Conservation (phyloP, 176 grass and related monocot species). For the Cocos nucifera region DNA sequence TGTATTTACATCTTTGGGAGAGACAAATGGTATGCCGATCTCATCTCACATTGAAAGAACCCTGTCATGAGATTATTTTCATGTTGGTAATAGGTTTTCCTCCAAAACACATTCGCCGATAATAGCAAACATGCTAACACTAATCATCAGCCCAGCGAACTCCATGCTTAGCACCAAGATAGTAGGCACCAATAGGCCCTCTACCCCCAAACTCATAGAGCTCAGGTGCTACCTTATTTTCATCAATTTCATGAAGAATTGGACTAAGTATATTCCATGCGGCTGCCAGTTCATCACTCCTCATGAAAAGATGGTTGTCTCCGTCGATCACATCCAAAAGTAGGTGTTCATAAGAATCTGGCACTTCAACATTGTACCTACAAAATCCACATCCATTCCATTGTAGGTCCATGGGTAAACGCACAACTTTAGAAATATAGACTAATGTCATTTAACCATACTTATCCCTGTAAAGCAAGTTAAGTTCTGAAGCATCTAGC, state of each 20-base stretch:
- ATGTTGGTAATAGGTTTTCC: no score
- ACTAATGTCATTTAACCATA: slow-evolving; percentile 15
- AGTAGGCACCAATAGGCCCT: slow-evolving; percentile 80
- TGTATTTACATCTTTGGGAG: no score
- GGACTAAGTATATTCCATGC: slow-evolving; percentile 75
- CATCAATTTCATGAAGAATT: slow-evolving; percentile 60
- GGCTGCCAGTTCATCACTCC: slow-evolving; percentile 78
- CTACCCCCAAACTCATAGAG: slow-evolving; percentile 67
- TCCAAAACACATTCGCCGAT: no score
- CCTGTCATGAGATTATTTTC: no score
- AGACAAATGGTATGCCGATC: no score
- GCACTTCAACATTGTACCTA: slow-evolving; percentile 76
- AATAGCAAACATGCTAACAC: no score
- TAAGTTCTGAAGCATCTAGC: slow-evolving; percentile 88
- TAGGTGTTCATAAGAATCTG: slow-evolving; percentile 94
- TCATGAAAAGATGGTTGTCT: slow-evolving; percentile 90
- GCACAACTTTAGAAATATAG: neutral
- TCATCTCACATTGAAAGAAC: no score
- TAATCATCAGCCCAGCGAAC: slow-evolving; percentile 79
- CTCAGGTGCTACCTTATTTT: slow-evolving; percentile 62
- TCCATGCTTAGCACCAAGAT: slow-evolving; percentile 82
- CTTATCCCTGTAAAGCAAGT: slow-evolving; percentile 88
- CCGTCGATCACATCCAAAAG: slow-evolving; percentile 82
- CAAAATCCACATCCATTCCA: slow-evolving; percentile 6
- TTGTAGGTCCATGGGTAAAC: no score